These are phyloP conservation scores for Cicer arietinum DNA, from an alignment of 306 rosid species.

Conservation along the genomic window DNA sequence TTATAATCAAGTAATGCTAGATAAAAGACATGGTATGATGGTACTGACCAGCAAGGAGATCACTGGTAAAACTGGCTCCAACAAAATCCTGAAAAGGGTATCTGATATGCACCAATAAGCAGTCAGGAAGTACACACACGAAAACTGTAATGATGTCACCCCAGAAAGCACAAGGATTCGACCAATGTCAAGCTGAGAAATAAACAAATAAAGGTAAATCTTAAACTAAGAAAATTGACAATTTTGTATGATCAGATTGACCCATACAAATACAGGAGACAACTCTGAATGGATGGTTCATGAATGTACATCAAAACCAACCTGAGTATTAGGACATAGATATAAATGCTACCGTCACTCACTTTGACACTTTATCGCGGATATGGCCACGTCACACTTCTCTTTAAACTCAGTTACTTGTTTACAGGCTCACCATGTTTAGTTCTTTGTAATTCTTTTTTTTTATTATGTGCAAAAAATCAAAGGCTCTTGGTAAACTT, in stretches of 20 bases:
- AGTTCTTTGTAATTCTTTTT: too few species aligned
- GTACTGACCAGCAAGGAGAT: conserved; percentile 72
- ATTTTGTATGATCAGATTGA: conserved; percentile 27
- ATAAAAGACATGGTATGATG: conserved; percentile 21
- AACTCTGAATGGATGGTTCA: background rate
- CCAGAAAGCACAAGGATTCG: conserved; percentile 43
- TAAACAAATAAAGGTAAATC: conserved; percentile 40
- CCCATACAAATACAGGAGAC: conserved; percentile 15
- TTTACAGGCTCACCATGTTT: too few species aligned
- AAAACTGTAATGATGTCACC: conserved; percentile 47
- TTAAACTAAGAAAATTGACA: conserved; percentile 26
- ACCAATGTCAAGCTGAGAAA: conserved; percentile 45
- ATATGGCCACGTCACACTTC: too few species aligned
- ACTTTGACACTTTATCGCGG: too few species aligned
- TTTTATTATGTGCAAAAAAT: too few species aligned
- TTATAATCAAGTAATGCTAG: conserved; percentile 41
- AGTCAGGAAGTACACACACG: conserved; percentile 55
- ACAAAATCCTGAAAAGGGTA: conserved; percentile 71
- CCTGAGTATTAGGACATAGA: conserved; percentile 16
- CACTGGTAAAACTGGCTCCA: conserved; percentile 79
- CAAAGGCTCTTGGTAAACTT: too few species aligned
- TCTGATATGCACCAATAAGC: conserved; percentile 62
- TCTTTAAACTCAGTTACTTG: too few species aligned
- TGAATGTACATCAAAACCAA: conserved; percentile 25
- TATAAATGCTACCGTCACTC: background rate